Evolutionary conservation across 2,329 filamentous ascomycete genomes (phyloP), one percentile per base, ranked within the genome.

Genomic region (Pseudocercospora musae): DNA sequence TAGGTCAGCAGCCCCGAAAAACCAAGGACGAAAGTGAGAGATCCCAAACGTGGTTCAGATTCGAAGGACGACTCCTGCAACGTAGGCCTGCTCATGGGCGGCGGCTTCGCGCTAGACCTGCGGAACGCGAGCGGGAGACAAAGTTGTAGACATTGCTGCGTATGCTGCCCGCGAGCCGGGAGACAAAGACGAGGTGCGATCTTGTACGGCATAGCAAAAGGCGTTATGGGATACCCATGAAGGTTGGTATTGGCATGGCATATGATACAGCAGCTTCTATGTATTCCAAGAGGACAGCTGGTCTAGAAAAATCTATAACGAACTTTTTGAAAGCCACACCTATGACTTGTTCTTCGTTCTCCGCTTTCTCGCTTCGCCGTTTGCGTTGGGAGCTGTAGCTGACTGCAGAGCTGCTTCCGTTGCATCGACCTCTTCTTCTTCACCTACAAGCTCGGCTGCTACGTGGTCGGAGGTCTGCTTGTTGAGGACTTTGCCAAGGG

Each of bases 281-380:
- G 25, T 52, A 31, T 52, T 31, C 25, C 49, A 52, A 52, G 49
- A 21, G 49, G 49, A 18, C 49, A 31, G 20, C 44, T 9, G 23
- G 44, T 21, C 44, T 40, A 49, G 44, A 49, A 25, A 49, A 49
- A 25, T 23, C 44, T 21, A 49, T 21, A 9, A 25, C 13, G 20
- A 37, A 54, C 48, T 52, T 52, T 49, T 52, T 29, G 44, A 21
- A 25, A 49, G 20, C 44, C 44, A 25, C 13, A n/a, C 18, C 62
- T 65, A 66, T 59, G 58, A 71, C 54, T 65, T 63, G 23, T 66
- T 66, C 69, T 74, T 75, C 37, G 70, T 62, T 65, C 69, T 75
- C 54, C 74, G 66, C 67, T 73, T 81, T 67, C 78, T 74, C 15
- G 76, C 72, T 68, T 82, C 80, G 29, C 75, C 78, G 60, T 81